A percentile compares a stretch with the other conserved stretches of the same genome.
Evolutionary conservation across 169 alveolate genomes (phyloP).

Genomic region (Eimeria tenella): DNA sequence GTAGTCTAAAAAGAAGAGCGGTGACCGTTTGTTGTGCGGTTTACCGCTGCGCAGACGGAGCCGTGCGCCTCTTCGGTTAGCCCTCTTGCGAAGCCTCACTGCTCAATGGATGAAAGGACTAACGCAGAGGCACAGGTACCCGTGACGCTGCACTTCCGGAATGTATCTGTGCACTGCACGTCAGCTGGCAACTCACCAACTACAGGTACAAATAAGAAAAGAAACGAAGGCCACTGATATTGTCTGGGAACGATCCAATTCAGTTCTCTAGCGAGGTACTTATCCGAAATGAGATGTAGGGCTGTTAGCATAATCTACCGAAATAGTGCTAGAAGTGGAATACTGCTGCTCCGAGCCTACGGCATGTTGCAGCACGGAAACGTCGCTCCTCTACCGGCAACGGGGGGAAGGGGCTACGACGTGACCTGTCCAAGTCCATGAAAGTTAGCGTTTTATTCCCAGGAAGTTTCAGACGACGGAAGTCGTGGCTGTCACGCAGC

Average conservation of each 20-base stretch:
- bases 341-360: neutral
- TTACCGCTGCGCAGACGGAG: conserved; percentile 68
- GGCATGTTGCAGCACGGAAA: conserved; percentile 39
- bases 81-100: conserved; percentile 30
- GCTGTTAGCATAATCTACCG: neutral
- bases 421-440: conserved; percentile 59
- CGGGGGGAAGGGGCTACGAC: conserved; percentile 21
- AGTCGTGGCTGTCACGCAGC: conserved; percentile 42
- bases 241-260: no score
- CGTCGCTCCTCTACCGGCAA: neutral
- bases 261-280: no score
- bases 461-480: conserved; percentile 37
- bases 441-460: conserved; percentile 32
- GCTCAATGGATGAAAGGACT: conserved; percentile 58
- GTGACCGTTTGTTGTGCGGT: conserved; percentile 64
- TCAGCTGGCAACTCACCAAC: conserved; percentile 57
- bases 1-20: neutral
- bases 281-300: neutral
- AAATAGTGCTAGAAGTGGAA: neutral
- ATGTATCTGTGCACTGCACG: conserved; percentile 55
- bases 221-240: neutral
- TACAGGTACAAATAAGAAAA: conserved; percentile 24
- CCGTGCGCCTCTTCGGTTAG: conserved; percentile 58
- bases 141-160: conserved; percentile 30
- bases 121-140: conserved; percentile 29